Conservation (phyloP, 1,139 yeast species). For the Casaregolazyma suthepensis region DNA sequence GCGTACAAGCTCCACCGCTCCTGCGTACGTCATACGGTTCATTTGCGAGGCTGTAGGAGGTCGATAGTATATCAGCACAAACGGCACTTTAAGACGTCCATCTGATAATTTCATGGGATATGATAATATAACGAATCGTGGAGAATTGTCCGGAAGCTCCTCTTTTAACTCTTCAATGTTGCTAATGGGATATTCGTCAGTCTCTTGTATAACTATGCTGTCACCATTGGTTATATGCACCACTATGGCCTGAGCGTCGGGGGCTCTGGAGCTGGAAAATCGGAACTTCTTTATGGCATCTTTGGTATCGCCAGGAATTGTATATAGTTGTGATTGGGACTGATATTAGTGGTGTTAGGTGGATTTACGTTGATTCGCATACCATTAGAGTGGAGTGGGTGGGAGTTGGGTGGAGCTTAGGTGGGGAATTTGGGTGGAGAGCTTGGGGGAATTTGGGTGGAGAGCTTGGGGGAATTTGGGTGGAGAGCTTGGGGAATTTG, state of each 20-base stretch:
- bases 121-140: constrained; percentile 71
- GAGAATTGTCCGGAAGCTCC: constrained; percentile 75
- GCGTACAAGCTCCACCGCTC: constrained; percentile 74
- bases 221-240: constrained; percentile 21
- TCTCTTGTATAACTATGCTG: constrained; percentile 20
- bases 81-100: constrained; percentile 68
- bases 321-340: constrained; percentile 39
- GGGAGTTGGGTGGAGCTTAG: too few species aligned
- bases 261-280: constrained; percentile 61
- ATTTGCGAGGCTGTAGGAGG: constrained; percentile 81
- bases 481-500: too few species aligned
- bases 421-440: too few species aligned
- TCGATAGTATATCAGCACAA: constrained; percentile 75
- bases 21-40: constrained; percentile 80
- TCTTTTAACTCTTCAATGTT: constrained; percentile 56
- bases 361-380: not conserved
- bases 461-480: too few species aligned
- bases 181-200: constrained; percentile 19
- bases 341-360: constrained; percentile 1
- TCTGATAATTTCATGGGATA: constrained; percentile 65
- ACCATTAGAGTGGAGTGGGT: not conserved
- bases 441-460: too few species aligned
- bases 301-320: constrained; percentile 60
- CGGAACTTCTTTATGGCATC: constrained; percentile 63
- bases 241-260: constrained; percentile 52